Conservation (phyloP, 108 stramenopile genomes). For the Nitzschia sp. region DNA sequence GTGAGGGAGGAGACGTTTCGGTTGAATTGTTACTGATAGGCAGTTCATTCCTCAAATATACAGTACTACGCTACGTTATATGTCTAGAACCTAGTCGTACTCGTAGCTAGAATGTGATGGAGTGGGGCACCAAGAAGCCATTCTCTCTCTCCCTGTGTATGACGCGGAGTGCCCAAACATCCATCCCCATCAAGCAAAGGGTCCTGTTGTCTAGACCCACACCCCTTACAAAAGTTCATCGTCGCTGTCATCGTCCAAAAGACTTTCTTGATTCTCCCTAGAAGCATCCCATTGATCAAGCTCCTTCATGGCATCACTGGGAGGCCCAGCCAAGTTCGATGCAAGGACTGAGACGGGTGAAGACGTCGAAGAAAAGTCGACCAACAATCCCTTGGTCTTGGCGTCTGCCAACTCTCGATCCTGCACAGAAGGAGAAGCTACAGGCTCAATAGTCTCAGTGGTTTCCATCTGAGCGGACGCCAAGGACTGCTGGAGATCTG, state of each 20-base stretch:
- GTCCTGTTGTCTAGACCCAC: neutral
- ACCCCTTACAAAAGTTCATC: slow-evolving; percentile 43
- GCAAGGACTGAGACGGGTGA: slow-evolving; percentile 5
- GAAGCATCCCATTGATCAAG: slow-evolving; percentile 22
- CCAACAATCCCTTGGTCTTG: slow-evolving; percentile 11
- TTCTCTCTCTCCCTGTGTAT: neutral
- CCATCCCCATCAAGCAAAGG: neutral
- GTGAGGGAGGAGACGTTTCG: slow-evolving; percentile 72
- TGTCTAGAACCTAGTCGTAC: neutral
- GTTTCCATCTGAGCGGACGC: slow-evolving; percentile 3
- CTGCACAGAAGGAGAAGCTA: neutral
- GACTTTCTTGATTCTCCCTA: slow-evolving; percentile 24
- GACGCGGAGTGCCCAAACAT: neutral
- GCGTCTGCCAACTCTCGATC: slow-evolving; percentile 28
- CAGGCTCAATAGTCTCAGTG: neutral
- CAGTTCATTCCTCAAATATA: slow-evolving; percentile 11
- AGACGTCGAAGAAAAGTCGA: neutral
- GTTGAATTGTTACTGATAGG: slow-evolving; percentile 35
- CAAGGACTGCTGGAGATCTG: slow-evolving; percentile 44
- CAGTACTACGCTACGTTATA: neutral
- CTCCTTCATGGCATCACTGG: slow-evolving; percentile 11
- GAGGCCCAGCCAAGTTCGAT: neutral
- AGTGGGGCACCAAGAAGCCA: neutral
- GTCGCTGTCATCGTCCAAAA: slow-evolving; percentile 40
- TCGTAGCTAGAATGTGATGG: too few relatives aligned